Base-by-base conservation (phyloP, 2,329 filamentous ascomycete species). In the Ambrosiella xylebori region DNA sequence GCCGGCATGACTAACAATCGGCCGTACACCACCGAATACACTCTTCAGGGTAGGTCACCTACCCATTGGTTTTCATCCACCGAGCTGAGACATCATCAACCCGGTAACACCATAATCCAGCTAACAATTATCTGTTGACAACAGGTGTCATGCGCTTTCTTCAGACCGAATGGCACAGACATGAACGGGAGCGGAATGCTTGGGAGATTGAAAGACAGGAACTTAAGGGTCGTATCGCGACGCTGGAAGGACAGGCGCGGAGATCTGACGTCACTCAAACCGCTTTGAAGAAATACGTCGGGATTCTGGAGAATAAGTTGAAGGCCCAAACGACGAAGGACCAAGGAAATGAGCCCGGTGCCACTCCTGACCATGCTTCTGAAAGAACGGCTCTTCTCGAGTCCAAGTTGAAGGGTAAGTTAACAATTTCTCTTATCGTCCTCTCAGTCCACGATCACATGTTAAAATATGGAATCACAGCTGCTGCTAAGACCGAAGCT, bases 161-260 rank as follows among this genome's bases (percentile, higher is more conserved):
- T 44, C 93, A 98, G 73, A 93, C 93, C 53, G 91, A 98, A 79
- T 98, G 93, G 93, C 93, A 98, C 72, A 85, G 88, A 64, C 91
- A 98, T 71, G 93, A 98, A 73, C 86, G 93, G 71, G 93, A 96
- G 68, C 83, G 93, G 65, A 98, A 98, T 72, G 85, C 89, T 41
- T 98, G 93, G 93, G 93, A 98, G 71, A 98, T 98, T 68, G 93
- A 98, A 72, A 85, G 89, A 68, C 93, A 95, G 66, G 93, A 98
- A 74, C 97, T 98, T 93, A 95, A 95, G 75, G 89, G 88, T 64
- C 84, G 94, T 67, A 96, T 98, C 73, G 91, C 91, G 56, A 86
- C 87, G 66, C 80, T 97, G 63, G 93, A 98, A 71, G 93, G 93
- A 57, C 88, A 95, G 64, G 81, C 85, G 38, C 79, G 90, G 63